Base-by-base conservation (phyloP, 768 basidiomycete genomes). In the Psilocybe cubensis region DNA sequence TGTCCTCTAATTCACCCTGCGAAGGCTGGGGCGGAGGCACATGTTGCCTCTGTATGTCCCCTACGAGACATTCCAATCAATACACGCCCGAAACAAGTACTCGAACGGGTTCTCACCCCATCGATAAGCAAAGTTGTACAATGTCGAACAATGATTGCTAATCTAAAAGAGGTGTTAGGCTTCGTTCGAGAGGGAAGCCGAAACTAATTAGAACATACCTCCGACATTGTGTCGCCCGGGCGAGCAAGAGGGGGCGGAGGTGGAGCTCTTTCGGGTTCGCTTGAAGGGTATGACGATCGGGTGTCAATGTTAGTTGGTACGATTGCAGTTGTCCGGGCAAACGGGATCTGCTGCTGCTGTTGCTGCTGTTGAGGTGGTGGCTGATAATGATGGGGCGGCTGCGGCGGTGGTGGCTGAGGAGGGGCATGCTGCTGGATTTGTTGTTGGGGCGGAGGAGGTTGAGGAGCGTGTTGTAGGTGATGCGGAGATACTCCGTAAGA, bases 121-220 rank as follows among this genome's bases (percentile, higher is more conserved):
- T 63, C 80, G 84, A 49, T 74, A 80, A 9, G 90, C 88, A 66
- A 92, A 92, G 11, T 75, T 54, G 65, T 86, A 86, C 48, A 92
- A 62, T 38, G 77, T 74, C 38, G 73, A 75, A 58, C 90, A 92
- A 63, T 87, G 85, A 57, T 82, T 76, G 52, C 83, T 68, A 44
- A 89, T 84, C 86, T 88, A 62, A 25, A 55, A 56, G 54, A 31
- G 46, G 27, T 24, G 46, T 52, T 40, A 54, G 56, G 64, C 24
- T 64, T 42, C 5, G 10, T 29, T 21, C 23, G 23, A 25, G 23
- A 4, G 18, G 31, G 31, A n/a, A 31, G 28, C 54, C 48, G 44
- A 49, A 45, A 17, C 14, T n/a, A 52, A 45, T 31, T 53, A 48
- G 25, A 44, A 23, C 68, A 47, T 64, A 81, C 83, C 73, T 83